These are phyloP conservation scores for Dalbergia cultrata DNA, from an alignment of 306 rosid species.

Conservation along the genomic window DNA sequence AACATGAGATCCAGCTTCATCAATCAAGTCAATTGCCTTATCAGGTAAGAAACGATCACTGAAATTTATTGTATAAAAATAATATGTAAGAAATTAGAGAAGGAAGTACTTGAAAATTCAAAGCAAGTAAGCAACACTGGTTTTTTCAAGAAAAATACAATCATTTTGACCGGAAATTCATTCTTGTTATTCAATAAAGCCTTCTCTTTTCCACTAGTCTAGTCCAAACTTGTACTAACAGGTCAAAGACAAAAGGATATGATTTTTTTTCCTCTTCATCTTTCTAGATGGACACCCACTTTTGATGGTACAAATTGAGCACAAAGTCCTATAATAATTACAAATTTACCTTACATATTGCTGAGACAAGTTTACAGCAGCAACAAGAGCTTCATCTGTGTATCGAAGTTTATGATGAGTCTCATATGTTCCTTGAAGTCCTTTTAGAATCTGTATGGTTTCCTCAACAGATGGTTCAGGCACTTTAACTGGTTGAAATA, in stretches of 20 bases:
- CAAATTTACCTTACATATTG: slow-evolving; percentile 66
- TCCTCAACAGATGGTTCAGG: slow-evolving; percentile 74
- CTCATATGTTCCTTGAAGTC: slow-evolving; percentile 72
- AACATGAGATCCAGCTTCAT: slow-evolving; percentile 47
- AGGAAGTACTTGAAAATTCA: neutral
- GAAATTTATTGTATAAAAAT: slow-evolving; percentile 1
- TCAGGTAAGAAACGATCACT: slow-evolving; percentile 43
- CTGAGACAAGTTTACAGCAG: slow-evolving; percentile 73
- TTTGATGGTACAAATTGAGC: no score
- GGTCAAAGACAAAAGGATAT: no score
- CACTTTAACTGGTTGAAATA: slow-evolving; percentile 68
- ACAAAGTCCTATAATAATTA: neutral
- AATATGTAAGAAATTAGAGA: neutral
- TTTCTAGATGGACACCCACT: no score
- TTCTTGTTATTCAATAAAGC: no score
- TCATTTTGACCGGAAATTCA: neutral
- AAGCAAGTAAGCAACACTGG: neutral
- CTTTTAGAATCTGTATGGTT: slow-evolving; percentile 70
- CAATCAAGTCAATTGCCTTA: slow-evolving; percentile 50
- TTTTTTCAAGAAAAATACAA: neutral
- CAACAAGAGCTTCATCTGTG: slow-evolving; percentile 71
- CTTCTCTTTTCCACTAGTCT: no score
- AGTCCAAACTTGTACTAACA: no score
- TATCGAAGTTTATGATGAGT: slow-evolving; percentile 77
- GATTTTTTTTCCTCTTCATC: no score